Evolutionary conservation across 257 asterid species (phyloP).

Genomic region (Scutellaria galericulata): DNA sequence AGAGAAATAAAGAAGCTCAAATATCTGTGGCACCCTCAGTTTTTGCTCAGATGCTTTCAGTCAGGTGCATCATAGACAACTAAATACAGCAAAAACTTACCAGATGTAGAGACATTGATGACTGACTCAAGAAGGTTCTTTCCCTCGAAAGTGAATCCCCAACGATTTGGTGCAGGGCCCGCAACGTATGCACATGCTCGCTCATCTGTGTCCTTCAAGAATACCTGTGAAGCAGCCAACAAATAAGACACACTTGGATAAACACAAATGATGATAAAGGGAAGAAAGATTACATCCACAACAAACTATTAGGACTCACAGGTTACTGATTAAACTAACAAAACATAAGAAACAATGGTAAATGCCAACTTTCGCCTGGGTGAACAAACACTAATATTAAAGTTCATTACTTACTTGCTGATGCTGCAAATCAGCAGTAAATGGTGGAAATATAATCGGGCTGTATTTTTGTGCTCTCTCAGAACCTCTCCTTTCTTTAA

Average conservation of each 20-base stretch:
- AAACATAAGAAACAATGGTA: conserved; percentile 21
- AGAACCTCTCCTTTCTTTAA: conserved; percentile 70
- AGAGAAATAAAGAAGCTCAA: neutral
- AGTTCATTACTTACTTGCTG: conserved; percentile 70
- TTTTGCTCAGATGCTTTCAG: conserved; percentile 7
- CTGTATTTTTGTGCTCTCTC: conserved; percentile 67
- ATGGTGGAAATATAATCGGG: conserved; percentile 74
- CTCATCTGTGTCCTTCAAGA: conserved; percentile 96
- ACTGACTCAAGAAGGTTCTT: conserved; percentile 69
- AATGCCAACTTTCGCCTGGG: conserved; percentile 25
- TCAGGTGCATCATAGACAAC: conserved; percentile 8
- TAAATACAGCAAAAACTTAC: conserved; percentile 52
- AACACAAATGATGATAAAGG: conserved; percentile 26
- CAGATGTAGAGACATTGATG: conserved; percentile 44
- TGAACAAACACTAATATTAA: conserved; percentile 19
- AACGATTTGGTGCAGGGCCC: conserved; percentile 99
- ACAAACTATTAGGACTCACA: conserved; percentile 21
- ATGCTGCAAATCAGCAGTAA: conserved; percentile 76
- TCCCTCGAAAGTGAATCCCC: conserved; percentile 94
- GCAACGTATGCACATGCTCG: conserved; percentile 99
- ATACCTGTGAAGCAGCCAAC: conserved; percentile 63
- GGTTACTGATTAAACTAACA: conserved; percentile 25
- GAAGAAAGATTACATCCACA: conserved; percentile 22
- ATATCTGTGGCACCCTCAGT: neutral
- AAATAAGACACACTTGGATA: conserved; percentile 28